Conservation (phyloP, 257 asterid genomes). For the Catharanthus roseus region DNA sequence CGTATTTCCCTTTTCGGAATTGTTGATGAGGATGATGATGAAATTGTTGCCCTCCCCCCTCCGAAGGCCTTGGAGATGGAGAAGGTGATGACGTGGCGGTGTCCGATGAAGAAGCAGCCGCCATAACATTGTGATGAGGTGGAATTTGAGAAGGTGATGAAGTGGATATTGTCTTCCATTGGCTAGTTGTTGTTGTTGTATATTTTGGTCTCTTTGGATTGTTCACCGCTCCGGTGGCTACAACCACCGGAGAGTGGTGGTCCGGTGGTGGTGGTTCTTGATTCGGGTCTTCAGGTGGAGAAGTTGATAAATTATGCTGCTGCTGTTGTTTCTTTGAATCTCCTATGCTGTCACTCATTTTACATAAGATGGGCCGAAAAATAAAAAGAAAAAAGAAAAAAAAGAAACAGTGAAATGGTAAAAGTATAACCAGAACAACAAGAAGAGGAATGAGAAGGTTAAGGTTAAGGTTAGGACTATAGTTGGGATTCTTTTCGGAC, state of each 20-base stretch:
- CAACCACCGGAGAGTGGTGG: constrained; percentile 5
- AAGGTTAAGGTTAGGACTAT: constrained; percentile 22
- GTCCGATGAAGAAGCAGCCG: constrained; percentile 34
- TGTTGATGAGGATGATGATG: constrained; percentile 29
- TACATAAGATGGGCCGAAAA: too few relatives aligned
- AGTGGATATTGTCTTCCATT: constrained; percentile 38
- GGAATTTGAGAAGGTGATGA: constrained; percentile 25
- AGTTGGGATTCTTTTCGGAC: constrained; percentile 7
- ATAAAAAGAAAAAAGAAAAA: too few relatives aligned
- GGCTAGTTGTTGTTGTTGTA: constrained; percentile 22
- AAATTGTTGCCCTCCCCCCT: constrained; percentile 10
- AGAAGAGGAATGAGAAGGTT: too few relatives aligned
- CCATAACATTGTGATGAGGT: constrained; percentile 8
- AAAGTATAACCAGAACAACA: constrained; percentile 9
- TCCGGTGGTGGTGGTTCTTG: constrained; percentile 21
- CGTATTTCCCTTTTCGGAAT: constrained; percentile 41
- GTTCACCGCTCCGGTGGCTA: constrained; percentile 24
- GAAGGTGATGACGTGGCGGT: constrained; percentile 36
- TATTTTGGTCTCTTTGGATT: constrained; percentile 36
- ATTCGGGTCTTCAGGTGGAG: constrained; percentile 24
- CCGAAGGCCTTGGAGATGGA: constrained; percentile 31
- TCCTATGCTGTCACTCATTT: constrained; percentile 39
- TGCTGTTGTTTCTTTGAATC: constrained; percentile 26
- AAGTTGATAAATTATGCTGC: constrained; percentile 26
- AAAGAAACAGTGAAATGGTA: not conserved